phyloP scores from a whole-genome alignment of 2,329 filamentous ascomycete species.

The Cladosporium sp. region DNA sequence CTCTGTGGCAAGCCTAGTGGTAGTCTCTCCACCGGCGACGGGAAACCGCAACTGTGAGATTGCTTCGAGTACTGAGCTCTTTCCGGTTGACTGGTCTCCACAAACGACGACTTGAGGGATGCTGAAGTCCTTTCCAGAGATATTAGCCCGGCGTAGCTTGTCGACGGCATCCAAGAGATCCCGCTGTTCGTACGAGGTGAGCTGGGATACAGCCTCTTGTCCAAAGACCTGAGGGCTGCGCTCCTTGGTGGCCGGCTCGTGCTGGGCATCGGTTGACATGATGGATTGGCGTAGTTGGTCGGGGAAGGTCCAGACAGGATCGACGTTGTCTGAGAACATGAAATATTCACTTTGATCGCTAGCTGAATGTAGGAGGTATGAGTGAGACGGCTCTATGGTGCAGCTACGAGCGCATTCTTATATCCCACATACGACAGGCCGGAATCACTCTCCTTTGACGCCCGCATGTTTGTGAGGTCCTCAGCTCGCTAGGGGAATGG shows the following conservation, averaged over 20 bases:
- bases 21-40: background rate
- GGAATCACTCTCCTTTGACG: background rate
- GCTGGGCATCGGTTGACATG: background rate
- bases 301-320: background rate
- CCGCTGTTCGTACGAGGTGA: slow-evolving; percentile 9
- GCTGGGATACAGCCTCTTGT: background rate
- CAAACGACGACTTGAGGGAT: slow-evolving; percentile 9
- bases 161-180: slow-evolving; percentile 11
- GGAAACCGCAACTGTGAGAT: slow-evolving; percentile 4
- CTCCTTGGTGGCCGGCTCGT: background rate
- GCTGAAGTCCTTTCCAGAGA: slow-evolving; percentile 4
- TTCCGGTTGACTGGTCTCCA: slow-evolving; percentile 13
- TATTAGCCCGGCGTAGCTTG: background rate
- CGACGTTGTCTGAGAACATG: background rate
- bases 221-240: background rate
- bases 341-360: background rate
- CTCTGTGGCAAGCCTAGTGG: slow-evolving; percentile 5
- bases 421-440: background rate
- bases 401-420: background rate
- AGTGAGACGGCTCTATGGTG: background rate
- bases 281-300: background rate
- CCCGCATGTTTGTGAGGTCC: background rate
- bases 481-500: background rate
- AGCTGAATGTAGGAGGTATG: background rate
- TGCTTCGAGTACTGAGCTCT: slow-evolving; percentile 14